Conservation (phyloP, 306 rosid genomes). For the Vigna angularis region DNA sequence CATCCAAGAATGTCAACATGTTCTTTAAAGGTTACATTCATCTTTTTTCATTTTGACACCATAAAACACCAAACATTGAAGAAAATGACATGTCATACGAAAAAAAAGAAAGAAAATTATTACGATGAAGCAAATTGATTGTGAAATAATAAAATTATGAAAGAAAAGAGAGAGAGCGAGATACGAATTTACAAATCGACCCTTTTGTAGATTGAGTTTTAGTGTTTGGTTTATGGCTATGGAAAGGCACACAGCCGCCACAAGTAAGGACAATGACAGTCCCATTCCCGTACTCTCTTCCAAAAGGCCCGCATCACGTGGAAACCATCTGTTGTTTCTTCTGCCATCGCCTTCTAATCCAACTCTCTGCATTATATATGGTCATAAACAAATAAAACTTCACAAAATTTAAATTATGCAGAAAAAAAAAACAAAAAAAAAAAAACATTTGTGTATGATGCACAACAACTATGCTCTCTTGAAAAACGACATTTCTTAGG, state of each 20-base stretch:
- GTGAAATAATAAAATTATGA: not conserved
- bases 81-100: constrained; percentile 11
- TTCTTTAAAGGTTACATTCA: not conserved
- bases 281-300: constrained; percentile 77
- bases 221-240: not conserved
- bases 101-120: not conserved
- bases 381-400: not conserved
- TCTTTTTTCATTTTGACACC: not conserved
- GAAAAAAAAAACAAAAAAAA: not conserved
- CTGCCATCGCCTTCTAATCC: constrained; percentile 54
- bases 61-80: not conserved
- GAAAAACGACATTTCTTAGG: constrained; percentile 62
- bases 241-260: constrained; percentile 77
- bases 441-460: constrained; percentile 43
- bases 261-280: constrained; percentile 95
- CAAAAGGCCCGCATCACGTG: constrained; percentile 98
- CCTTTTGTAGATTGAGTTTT: not conserved
- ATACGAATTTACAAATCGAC: not conserved
- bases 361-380: constrained; percentile 25
- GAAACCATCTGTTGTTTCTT: constrained; percentile 65
- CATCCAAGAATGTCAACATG: not conserved
- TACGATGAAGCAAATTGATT: too few species aligned
- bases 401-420: too few species aligned
- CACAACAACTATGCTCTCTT: constrained; percentile 46
- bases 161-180: too few species aligned